Evolutionary conservation across 139 green algal genomes (phyloP), one percentile per base, ranked within the genome.

Genomic region (Chlamydomonas sp.): DNA sequence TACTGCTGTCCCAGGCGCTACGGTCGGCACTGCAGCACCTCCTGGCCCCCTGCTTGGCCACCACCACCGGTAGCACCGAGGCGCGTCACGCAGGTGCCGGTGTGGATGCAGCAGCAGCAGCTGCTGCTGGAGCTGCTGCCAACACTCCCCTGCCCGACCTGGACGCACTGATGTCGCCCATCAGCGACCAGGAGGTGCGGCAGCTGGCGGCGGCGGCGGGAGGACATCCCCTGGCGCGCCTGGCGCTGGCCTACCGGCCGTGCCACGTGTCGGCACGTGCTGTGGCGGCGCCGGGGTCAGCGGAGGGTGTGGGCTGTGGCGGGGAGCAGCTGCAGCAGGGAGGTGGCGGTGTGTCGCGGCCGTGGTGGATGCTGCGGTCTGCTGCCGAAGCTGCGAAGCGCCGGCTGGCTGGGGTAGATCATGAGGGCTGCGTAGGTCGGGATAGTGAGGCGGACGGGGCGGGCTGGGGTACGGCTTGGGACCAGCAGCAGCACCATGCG

Each of bases 201-300:
- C 62, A 31, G 72, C 83, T 87, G 72, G 73, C 66, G 0, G 83
- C 62, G 61, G 83, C 83, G 69, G 84, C 63, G 10, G 16, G 63
- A 1, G 76, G 66, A 17, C 75, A 82, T 17, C 84, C 84, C 2
- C 9, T 88, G 4, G 84, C 84, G 1, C 75, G 75, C 3, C 76
- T 88, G 6, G 63, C 64, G 4, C 75, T 64, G 15, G 74, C 84
- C 6, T 88, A 78, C 63, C 0, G 0, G 58, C 84, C 84, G 17
- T 9, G 60, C 31, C 16, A 4, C 14, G 16, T 57, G 69, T 6
- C 73, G 31, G n/a, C 6, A 16, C 73, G 31, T 15, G 18, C n/a
- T 15, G 31, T 5, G 6, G 6, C n/a, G 31, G 31, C 6, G n/a
- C 20, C 5, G 5, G 73, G 5, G 12, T 18, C 12, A 9, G 73